Base-by-base conservation (phyloP, 805 yeast genomes). In the Candida adriatica region DNA sequence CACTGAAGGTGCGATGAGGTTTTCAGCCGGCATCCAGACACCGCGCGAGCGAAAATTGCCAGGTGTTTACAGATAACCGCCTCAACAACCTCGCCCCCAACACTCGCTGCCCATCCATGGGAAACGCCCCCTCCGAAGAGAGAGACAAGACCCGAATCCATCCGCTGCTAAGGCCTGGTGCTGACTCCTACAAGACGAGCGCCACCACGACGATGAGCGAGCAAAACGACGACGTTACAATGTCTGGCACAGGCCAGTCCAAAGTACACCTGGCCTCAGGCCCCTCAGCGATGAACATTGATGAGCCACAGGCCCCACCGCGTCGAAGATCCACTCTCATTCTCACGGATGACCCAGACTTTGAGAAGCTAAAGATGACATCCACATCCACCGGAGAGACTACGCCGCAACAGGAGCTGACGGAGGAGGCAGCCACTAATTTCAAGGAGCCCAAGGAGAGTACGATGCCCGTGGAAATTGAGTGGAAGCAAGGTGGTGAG, bases 401-500 rank as follows among this genome's bases (percentile, higher is more conserved):
- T 18, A 16, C 43, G 10, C 33, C 31, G 6, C 16, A 38, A 16
- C 32, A 35, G 22, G 39, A 35, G 18, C 16, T 18, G 16, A 38
- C 33, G 27, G 44, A 37, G 7, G 38, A 34, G 16, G 27, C 41
- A 4, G 9, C 33, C 3, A 27, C 41, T 6, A 37, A 37, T n/a
- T 23, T 32, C 19, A 37, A 33, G 15, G 25, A 27, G 9, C 26
- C 20, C 14, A 27, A 27, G 13, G 32, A 26, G 6, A 25, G 28
- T 16, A 40, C 49, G 6, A 43, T 44, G 2, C 75, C 77, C 4
- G 68, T 86, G 1, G 87, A 80, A 35, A 80, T 87, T 36, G 75
- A 75, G 42, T 90, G 98, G 98, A 78, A 76, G 13, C 95, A 90
- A 57, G 97, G 97, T n/a, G 98, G 98, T 39, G 73, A 73, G 30